Percentiles rank a stretch among this genome's conserved stretches.
Conservation (phyloP, 345 rosid species). For the Zanthoxylum bungeanum region DNA sequence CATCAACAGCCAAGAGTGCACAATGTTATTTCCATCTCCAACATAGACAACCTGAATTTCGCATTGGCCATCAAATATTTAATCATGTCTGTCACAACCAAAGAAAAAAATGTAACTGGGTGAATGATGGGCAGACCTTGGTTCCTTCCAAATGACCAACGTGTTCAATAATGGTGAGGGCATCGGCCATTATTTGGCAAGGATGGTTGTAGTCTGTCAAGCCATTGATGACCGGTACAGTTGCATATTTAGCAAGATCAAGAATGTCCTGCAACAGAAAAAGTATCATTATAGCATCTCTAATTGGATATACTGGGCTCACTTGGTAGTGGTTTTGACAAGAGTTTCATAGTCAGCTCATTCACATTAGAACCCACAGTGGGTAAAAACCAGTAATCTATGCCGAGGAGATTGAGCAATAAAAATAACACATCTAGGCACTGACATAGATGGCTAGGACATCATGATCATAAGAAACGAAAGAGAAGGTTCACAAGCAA, state of each 20-base stretch:
- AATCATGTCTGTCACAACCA: not conserved
- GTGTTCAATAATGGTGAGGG: constrained; percentile 93
- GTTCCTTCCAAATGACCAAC: constrained; percentile 81
- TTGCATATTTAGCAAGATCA: constrained; percentile 82
- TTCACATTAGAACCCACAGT: not conserved
- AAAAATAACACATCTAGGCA: not conserved
- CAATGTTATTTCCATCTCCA: constrained; percentile 95
- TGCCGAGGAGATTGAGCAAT: not conserved
- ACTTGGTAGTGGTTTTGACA: not conserved
- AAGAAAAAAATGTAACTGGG: not conserved
- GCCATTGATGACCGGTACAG: constrained; percentile 88
- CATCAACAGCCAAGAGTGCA: constrained; percentile 89
- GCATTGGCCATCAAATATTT: not conserved
- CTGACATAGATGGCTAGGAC: not conserved
- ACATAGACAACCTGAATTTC: constrained; percentile 84
- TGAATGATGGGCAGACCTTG: constrained; percentile 49
- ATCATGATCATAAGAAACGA: not conserved
- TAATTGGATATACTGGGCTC: not conserved
- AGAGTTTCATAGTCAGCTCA: not conserved
- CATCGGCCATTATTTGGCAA: constrained; percentile 98
- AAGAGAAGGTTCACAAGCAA: not conserved
- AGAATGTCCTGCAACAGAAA: constrained; percentile 65
- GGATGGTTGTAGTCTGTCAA: constrained; percentile 95
- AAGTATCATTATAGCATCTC: constrained; percentile 7
- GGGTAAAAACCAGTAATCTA: not conserved